Evolutionary conservation across 768 basidiomycete genomes (phyloP), one percentile per base, ranked within the genome.

Genomic region (Leccinellum albellum): DNA sequence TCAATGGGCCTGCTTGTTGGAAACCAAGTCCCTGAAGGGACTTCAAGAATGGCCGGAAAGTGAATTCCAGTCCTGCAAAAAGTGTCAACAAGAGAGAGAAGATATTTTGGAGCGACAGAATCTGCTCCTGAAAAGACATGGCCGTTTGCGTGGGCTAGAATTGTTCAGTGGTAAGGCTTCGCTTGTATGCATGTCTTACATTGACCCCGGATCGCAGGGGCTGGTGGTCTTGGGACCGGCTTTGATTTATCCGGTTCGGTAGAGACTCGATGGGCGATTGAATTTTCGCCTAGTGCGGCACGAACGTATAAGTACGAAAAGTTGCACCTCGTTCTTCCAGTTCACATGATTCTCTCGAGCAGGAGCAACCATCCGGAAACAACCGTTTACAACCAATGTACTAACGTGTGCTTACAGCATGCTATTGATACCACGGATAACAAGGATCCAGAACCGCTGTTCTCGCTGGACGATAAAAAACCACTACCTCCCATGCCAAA

Each of bases 221-320:
- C 87, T 35, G 89, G 89, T 51, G 89, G 89, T 3, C 76, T 91
- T 6, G 85, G 87, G 3, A 79, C 83, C 33, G 89, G 89, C 1
- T 73, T 91, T 56, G 77, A 83, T 49, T 64, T 84, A 60, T 84
- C 86, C 6, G 78, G 79, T 0, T 82, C 80, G 67, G 81, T 89
- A 7, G 74, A 86, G 17, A 86, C 86, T 1, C 77, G 74, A 61
- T 88, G 86, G 77, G 89, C 88, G 0, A 77, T 90, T 0, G 89
- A 91, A 65, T 82, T 79, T 60, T 81, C 79, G 0, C 78, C 81
- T 15, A 76, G 84, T 54, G 87, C 88, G 31, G 86, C 87, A 3
- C 73, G 73, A 51, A 88, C 87, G 2, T 88, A 84, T 54, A 65
- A 73, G 89, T 89, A 61, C 65, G 77, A 64, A 33, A 33, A 33